Evolutionary conservation across 371 early-diverging fungal species (phyloP).

Genomic region (Choanephora cucurbitarum): DNA sequence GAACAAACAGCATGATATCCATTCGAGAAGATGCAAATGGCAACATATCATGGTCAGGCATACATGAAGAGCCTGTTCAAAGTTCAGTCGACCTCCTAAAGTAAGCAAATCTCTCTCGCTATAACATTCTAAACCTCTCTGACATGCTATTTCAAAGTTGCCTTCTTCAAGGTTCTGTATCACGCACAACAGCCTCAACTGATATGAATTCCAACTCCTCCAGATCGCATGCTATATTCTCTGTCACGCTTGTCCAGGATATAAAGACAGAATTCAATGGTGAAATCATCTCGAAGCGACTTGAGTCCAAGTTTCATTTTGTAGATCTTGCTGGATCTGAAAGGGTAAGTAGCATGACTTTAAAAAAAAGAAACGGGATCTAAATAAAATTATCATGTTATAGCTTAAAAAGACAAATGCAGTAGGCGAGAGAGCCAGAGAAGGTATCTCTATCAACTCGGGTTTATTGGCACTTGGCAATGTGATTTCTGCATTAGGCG

Average conservation of each 20-base stretch:
- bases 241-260: slow-evolving; percentile 52
- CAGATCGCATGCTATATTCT: slow-evolving; percentile 98
- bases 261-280: slow-evolving; percentile 3
- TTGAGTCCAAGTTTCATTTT: slow-evolving; percentile 85
- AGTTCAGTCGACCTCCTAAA: slow-evolving; percentile 76
- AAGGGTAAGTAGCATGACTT: slow-evolving; percentile 41
- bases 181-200: slow-evolving; percentile 93
- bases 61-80: slow-evolving; percentile 76
- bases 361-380: not conserved
- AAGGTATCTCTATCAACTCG: slow-evolving; percentile 97
- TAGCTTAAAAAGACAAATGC: slow-evolving; percentile 92
- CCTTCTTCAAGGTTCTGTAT: slow-evolving; percentile 75
- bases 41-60: slow-evolving; percentile 88
- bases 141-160: slow-evolving; percentile 18
- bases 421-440: slow-evolving; percentile 93
- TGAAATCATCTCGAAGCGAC: slow-evolving; percentile 10
- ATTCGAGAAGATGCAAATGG: slow-evolving; percentile 93
- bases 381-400: not conserved
- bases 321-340: slow-evolving; percentile 98
- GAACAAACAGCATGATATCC: slow-evolving; percentile 23
- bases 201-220: slow-evolving; percentile 94
- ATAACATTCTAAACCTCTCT: too few species aligned
- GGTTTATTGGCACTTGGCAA: slow-evolving; percentile 98
- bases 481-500: slow-evolving; percentile 96
- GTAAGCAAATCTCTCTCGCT: too few species aligned